These are phyloP conservation scores for Aegilops sharonensis DNA, from an alignment of 176 grass and related monocot species.

Conservation along the genomic window DNA sequence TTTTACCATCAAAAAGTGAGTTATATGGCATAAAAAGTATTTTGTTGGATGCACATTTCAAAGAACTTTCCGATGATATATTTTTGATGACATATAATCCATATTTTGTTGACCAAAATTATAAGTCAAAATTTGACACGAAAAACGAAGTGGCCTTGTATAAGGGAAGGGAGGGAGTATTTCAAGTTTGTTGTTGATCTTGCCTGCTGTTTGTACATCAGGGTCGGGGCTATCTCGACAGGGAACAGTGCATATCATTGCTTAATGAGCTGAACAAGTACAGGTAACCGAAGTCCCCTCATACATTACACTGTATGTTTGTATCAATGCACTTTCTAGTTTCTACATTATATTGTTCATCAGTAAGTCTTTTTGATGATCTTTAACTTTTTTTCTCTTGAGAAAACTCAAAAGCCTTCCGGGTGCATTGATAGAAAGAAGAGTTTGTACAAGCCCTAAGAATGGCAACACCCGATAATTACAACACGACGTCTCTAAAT, in stretches of 20 bases:
- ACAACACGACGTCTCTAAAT: too few relatives aligned
- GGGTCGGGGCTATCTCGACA: slow-evolving; percentile 75
- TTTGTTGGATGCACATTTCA: too few relatives aligned
- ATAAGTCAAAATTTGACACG: too few relatives aligned
- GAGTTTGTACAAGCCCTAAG: not conserved
- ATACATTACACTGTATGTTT: slow-evolving; percentile 11
- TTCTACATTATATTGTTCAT: slow-evolving; percentile 21
- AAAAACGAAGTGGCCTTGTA: too few relatives aligned
- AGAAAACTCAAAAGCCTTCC: not conserved
- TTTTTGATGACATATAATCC: too few relatives aligned
- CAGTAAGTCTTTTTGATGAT: slow-evolving; percentile 5
- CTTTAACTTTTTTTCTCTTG: not conserved
- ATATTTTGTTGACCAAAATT: too few relatives aligned
- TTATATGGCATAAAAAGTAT: too few relatives aligned
- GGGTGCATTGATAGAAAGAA: not conserved
- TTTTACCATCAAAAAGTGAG: too few relatives aligned
- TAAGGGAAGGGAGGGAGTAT: not conserved
- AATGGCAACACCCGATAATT: too few relatives aligned
- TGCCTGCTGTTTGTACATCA: slow-evolving; percentile 37
- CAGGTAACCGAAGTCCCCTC: slow-evolving; percentile 44
- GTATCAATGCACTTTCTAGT: slow-evolving; percentile 10
- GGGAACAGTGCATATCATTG: slow-evolving; percentile 70
- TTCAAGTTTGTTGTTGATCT: slow-evolving; percentile 19
- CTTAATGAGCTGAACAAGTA: slow-evolving; percentile 94
- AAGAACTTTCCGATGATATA: too few relatives aligned